These are phyloP conservation scores for Microdochium bolleyi DNA, from an alignment of 2,329 filamentous ascomycete genomes.

Conservation along the genomic window DNA sequence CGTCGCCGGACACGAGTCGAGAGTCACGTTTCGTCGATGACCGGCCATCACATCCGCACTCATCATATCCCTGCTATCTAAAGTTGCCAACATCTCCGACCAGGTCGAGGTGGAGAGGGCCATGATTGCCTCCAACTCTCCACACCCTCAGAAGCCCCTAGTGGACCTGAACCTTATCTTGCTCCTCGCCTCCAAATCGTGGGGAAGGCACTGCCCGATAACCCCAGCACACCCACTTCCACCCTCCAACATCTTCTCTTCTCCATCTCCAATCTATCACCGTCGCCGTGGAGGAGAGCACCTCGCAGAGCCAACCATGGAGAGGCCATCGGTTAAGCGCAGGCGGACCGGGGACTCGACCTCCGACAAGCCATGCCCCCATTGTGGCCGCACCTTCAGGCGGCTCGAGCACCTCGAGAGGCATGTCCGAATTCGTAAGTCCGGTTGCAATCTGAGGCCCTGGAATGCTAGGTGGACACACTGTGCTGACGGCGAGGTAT, in stretches of 20 bases:
- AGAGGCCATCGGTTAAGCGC: conserved; percentile 7
- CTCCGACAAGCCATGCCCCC: conserved; percentile 22
- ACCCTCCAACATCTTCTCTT: neutral
- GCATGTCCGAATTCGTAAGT: conserved; percentile 36
- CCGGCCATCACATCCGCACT: too few species aligned
- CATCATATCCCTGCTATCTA: too few species aligned
- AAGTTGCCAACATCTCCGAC: too few species aligned
- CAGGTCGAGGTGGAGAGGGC: too few species aligned
- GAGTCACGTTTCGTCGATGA: too few species aligned
- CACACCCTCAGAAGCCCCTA: neutral
- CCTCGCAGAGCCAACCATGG: conserved; percentile 4
- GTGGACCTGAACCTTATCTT: neutral
- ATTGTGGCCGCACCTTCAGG: conserved; percentile 35
- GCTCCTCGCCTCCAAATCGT: neutral
- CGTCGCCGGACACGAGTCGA: neutral
- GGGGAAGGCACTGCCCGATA: neutral
- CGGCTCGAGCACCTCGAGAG: conserved; percentile 36
- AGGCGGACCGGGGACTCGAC: conserved; percentile 9
- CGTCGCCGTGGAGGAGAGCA: conserved; percentile 2
- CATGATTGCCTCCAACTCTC: neutral
- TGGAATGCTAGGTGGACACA: neutral
- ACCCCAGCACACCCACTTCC: neutral
- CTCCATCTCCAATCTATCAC: neutral
- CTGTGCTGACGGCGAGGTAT: neutral
- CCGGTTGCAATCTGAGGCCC: neutral